These are phyloP conservation scores for Hypomontagnella monticulosa DNA, from an alignment of 495 filamentous ascomycete species.

Conservation along the genomic window DNA sequence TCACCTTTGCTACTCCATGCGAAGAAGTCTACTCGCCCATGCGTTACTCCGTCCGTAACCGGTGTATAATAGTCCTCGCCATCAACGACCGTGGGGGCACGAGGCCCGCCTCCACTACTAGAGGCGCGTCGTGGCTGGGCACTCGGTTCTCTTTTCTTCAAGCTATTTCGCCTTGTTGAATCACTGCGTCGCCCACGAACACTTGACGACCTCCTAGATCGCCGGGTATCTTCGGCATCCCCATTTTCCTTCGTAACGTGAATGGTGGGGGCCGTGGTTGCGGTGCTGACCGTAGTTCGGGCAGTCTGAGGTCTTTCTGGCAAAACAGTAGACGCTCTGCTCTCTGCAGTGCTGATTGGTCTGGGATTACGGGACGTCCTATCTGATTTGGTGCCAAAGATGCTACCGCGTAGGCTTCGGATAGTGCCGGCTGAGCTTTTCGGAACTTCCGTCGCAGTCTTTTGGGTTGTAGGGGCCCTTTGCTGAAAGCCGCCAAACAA, in stretches of 20 bases:
- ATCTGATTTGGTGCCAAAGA: conserved; percentile 69
- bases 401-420: conserved; percentile 77
- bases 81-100: conserved; percentile 47
- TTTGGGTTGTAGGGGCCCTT: conserved; percentile 46
- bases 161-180: conserved; percentile 52
- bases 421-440: conserved; percentile 76
- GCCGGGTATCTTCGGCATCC: conserved; percentile 44
- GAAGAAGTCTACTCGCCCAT: conserved; percentile 49
- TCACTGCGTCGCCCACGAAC: conserved; percentile 52
- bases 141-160: conserved; percentile 57
- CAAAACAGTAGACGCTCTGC: conserved; percentile 42
- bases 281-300: conserved; percentile 51
- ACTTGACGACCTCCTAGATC: conserved; percentile 49
- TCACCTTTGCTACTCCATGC: conserved; percentile 44
- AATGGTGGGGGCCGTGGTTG: conserved; percentile 43
- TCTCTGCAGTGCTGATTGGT: conserved; percentile 42
- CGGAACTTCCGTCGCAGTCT: conserved; percentile 60
- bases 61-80: conserved; percentile 53
- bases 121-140: conserved; percentile 50
- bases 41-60: conserved; percentile 41
- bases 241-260: conserved; percentile 53
- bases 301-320: conserved; percentile 56
- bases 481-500: conserved; percentile 71
- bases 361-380: conserved; percentile 43
- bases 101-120: conserved; percentile 46